phyloP scores from a whole-genome alignment of 768 basidiomycete genomes.

The Collybia sordida region DNA sequence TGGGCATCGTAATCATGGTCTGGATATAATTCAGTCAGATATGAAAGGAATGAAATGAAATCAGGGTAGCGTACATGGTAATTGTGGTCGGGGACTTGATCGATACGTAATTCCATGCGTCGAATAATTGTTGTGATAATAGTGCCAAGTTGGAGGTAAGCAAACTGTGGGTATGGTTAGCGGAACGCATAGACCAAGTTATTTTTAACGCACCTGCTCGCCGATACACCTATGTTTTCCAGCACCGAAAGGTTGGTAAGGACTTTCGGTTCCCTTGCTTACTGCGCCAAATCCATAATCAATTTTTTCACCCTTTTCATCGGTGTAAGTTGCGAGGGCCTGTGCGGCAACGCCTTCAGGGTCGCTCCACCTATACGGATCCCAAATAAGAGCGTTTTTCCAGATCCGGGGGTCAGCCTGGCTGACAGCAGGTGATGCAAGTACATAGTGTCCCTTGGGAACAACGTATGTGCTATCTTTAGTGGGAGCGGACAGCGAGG shows the following conservation, averaged over 20 bases:
- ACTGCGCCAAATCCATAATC: slow-evolving; percentile 97
- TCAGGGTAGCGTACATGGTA: slow-evolving; percentile 69
- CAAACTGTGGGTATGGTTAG: slow-evolving; percentile 56
- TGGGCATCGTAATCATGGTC: slow-evolving; percentile 95
- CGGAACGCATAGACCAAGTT: background rate
- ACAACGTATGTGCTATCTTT: slow-evolving; percentile 78
- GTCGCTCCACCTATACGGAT: slow-evolving; percentile 85
- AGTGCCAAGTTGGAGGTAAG: slow-evolving; percentile 89
- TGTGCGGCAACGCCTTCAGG: slow-evolving; percentile 77
- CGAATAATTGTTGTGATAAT: slow-evolving; percentile 81
- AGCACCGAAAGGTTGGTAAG: slow-evolving; percentile 97
- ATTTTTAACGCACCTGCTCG: slow-evolving; percentile 58
- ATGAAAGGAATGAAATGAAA: background rate
- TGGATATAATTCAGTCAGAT: slow-evolving; percentile 26
- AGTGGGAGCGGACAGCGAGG: slow-evolving; percentile 75
- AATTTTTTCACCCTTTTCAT: slow-evolving; percentile 82
- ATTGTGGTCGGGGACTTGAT: slow-evolving; percentile 78
- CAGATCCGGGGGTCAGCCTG: slow-evolving; percentile 87
- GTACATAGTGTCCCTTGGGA: slow-evolving; percentile 86
- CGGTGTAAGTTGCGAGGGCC: slow-evolving; percentile 73
- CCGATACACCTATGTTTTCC: slow-evolving; percentile 95
- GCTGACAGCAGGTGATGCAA: slow-evolving; percentile 85
- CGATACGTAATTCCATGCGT: slow-evolving; percentile 70
- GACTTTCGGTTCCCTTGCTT: slow-evolving; percentile 93
- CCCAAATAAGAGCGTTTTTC: slow-evolving; percentile 71